A percentile compares a stretch with the other conserved stretches of the same genome.
phyloP scores from a whole-genome alignment of 306 rosid species.

The Prunus davidiana region DNA sequence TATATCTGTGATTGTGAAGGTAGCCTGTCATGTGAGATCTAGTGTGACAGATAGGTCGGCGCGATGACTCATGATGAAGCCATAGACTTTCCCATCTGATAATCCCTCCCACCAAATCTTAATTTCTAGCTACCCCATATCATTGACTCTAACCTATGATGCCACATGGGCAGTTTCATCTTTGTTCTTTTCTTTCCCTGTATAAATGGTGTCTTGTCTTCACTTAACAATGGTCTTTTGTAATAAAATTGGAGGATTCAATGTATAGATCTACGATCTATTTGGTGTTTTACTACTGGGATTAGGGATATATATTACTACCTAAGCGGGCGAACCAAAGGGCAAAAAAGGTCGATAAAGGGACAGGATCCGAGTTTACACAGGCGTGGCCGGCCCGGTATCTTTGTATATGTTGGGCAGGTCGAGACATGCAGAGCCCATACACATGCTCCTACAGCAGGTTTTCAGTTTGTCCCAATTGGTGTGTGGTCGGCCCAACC shows the following conservation, averaged over 20 bases:
- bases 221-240: not conserved
- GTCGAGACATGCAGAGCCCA: slow-evolving; percentile 22
- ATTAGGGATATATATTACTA: not conserved
- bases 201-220: not conserved
- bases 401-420: not conserved
- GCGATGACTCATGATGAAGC: not conserved
- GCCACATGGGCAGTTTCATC: slow-evolving; percentile 18
- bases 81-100: not conserved
- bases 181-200: not conserved
- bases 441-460: slow-evolving; percentile 17
- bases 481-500: not conserved
- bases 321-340: not conserved
- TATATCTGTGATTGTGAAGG: not conserved
- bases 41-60: too few species aligned
- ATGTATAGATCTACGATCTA: not conserved
- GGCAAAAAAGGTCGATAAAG: too few species aligned
- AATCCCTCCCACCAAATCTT: slow-evolving; percentile 4
- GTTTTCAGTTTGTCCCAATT: slow-evolving; percentile 24
- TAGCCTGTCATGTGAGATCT: too few species aligned
- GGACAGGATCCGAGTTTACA: slow-evolving; percentile 1
- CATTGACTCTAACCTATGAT: not conserved
- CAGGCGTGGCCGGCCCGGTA: slow-evolving; percentile 9
- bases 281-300: not conserved
- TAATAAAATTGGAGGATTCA: not conserved
- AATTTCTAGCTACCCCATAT: not conserved